Base-by-base conservation (phyloP, 352 stramenopile genomes). In the Phytophthora citrophthora region DNA sequence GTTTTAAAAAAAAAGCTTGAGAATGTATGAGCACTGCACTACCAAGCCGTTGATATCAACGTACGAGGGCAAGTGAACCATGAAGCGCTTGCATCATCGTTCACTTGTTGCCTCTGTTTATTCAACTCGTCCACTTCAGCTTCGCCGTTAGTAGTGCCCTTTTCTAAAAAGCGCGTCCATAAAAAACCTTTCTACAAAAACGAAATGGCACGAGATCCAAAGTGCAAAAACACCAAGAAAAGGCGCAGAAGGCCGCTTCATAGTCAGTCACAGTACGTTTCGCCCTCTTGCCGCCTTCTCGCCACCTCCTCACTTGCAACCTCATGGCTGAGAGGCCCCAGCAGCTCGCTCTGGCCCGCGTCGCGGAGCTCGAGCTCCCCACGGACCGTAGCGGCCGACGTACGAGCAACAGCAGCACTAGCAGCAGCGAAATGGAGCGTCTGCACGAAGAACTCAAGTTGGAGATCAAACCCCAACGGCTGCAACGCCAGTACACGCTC, bases 401-500 rank as follows among this genome's bases (percentile, higher is more conserved):
- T n/a, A 44, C 52, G 11, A 71, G 55, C 43, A 50, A 34, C 43
- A 72, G 56, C 45, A 66, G 60, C 56, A 70, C 58, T 11, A 72
- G 54, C 31, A 73, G 50, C 52, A 57, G 59, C 64, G 65, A 79
- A 36, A n/a, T 63, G 26, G 57, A 89, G 54, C 60, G 80, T 38
- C 64, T 93, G 4, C 81, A 79, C 57, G 84, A 90, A 51, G 84
- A 91, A 54, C 69, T 93, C 20, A 68, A 73, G 31, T 72, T 90
- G 15, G 84, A 93, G 62, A 88, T 93, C 44, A 72, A 75, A 24
- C 82, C 86, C 7, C 77, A 86, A 41, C 83, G 85, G 16, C 57
- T 94, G 20, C 64, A 90, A 59, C 79, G 86, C 2, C 86, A 94
- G 59, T 91, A 89, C 58, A 95, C 84, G 40, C 66, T 95, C 52